Conservation (phyloP, 2,329 filamentous ascomycete species). For the Aspergillus sp. region DNA sequence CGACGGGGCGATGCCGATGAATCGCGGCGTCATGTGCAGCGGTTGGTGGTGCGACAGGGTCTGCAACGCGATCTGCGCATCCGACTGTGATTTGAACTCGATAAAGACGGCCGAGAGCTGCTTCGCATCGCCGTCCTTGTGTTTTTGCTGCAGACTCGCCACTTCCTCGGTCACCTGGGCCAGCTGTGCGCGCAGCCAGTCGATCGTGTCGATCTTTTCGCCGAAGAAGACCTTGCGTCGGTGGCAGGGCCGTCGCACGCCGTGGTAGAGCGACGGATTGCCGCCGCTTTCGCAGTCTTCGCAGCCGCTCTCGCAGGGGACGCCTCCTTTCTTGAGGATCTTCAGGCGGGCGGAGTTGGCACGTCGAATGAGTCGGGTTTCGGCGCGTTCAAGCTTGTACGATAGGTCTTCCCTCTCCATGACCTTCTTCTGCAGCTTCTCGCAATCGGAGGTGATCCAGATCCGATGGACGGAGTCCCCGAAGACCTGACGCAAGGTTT, state of each 20-base stretch:
- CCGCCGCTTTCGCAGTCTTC: slow-evolving; percentile 28
- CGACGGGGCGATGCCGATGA: slow-evolving; percentile 74
- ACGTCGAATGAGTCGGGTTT: slow-evolving; percentile 76
- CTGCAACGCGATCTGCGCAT: slow-evolving; percentile 83
- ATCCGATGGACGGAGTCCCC: slow-evolving; percentile 75
- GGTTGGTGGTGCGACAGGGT: slow-evolving; percentile 80
- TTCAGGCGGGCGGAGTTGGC: slow-evolving; percentile 70
- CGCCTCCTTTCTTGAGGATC: slow-evolving; percentile 40
- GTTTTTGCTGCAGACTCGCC: slow-evolving; percentile 62
- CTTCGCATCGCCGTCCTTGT: slow-evolving; percentile 62
- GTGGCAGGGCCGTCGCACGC: slow-evolving; percentile 67
- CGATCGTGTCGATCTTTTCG: slow-evolving; percentile 85
- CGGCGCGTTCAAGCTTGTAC: slow-evolving; percentile 77
- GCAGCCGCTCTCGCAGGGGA: slow-evolving; percentile 18
- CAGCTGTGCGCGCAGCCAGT: slow-evolving; percentile 76
- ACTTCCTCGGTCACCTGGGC: slow-evolving; percentile 68
- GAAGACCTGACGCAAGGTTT: slow-evolving; percentile 72
- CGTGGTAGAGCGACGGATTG: slow-evolving; percentile 24
- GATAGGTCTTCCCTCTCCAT: slow-evolving; percentile 75
- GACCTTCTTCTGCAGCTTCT: slow-evolving; percentile 74
- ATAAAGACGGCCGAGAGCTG: slow-evolving; percentile 78
- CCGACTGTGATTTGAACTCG: slow-evolving; percentile 77
- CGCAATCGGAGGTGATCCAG: slow-evolving; percentile 78
- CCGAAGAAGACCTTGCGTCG: slow-evolving; percentile 69
- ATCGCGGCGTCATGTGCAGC: slow-evolving; percentile 82